A percentile compares a stretch with the other conserved stretches of the same genome.
Conservation (phyloP, 768 basidiomycete genomes). For the Hygrophoropsis aurantiaca region DNA sequence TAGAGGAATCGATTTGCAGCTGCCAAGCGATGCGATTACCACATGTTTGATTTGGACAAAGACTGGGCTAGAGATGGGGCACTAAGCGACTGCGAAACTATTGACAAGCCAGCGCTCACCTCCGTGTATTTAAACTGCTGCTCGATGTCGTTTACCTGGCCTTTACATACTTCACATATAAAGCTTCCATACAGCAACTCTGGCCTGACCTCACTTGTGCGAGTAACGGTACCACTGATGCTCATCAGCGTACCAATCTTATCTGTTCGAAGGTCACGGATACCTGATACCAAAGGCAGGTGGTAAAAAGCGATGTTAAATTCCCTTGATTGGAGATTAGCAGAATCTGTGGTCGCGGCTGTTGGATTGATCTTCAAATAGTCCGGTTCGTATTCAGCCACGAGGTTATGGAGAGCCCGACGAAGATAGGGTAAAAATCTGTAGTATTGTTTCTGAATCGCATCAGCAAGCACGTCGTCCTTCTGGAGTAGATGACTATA, state of each 20-base stretch:
- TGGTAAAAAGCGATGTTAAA: constrained; percentile 96
- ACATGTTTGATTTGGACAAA: constrained; percentile 95
- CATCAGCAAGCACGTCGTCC: constrained; percentile 92
- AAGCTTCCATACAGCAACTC: constrained; percentile 94
- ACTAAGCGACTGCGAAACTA: constrained; percentile 9
- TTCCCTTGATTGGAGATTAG: constrained; percentile 87
- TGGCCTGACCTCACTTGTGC: constrained; percentile 96
- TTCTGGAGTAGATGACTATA: constrained; percentile 85
- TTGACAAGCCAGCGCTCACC: constrained; percentile 38
- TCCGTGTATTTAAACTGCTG: constrained; percentile 99
- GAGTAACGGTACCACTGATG: constrained; percentile 95
- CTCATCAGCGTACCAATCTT: constrained; percentile 93
- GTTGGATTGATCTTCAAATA: constrained; percentile 95
- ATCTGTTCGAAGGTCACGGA: constrained; percentile 89
- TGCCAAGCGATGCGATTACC: constrained; percentile 90
- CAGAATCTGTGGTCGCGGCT: constrained; percentile 81
- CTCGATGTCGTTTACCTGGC: constrained; percentile 88
- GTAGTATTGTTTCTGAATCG: constrained; percentile 94
- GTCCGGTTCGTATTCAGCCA: constrained; percentile 86
- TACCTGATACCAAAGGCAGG: constrained; percentile 90
- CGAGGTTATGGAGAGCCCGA: constrained; percentile 86
- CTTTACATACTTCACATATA: constrained; percentile 85
- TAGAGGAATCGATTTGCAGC: constrained; percentile 92
- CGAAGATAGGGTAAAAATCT: constrained; percentile 94
- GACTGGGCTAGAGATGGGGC: constrained; percentile 59